A percentile compares a stretch with the other conserved stretches of the same genome.
Evolutionary conservation across 768 basidiomycete species (phyloP).

Genomic region (Antrodiella citrinella): DNA sequence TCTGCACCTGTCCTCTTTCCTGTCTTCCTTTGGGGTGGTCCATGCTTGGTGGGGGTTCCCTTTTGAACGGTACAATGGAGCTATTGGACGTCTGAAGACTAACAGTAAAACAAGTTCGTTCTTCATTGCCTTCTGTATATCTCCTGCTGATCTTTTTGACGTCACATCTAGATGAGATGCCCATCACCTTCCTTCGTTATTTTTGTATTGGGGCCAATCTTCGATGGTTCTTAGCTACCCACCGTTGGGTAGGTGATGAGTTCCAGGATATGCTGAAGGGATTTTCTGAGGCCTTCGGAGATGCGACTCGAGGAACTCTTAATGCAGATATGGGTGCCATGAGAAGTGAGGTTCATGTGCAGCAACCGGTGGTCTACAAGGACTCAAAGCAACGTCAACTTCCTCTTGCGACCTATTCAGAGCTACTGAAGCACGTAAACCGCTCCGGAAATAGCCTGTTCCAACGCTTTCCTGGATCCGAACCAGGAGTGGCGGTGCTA

Average conservation of each 20-base stretch:
- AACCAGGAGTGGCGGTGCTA: background rate
- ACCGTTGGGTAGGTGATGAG: background rate
- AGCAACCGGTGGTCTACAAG: background rate
- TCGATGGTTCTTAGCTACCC: background rate
- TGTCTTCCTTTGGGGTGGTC: slow-evolving; percentile 14
- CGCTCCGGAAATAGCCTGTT: background rate
- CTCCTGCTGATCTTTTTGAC: background rate
- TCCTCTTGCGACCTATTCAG: background rate
- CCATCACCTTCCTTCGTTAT: background rate
- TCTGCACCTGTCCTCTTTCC: slow-evolving; percentile 26
- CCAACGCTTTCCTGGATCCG: background rate
- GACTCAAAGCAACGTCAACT: background rate
- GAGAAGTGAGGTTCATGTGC: background rate
- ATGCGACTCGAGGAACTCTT: background rate
- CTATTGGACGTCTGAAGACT: slow-evolving; percentile 17
- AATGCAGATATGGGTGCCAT: too few relatives aligned
- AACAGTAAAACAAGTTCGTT: slow-evolving; percentile 17
- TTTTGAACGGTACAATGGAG: slow-evolving; percentile 24
- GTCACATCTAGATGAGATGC: background rate
- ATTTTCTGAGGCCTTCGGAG: background rate
- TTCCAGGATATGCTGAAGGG: background rate
- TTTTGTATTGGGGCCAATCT: background rate
- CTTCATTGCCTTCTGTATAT: background rate
- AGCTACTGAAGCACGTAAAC: background rate
- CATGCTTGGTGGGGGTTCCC: slow-evolving; percentile 17